These are phyloP conservation scores for Psilocybe tampanensis DNA, from an alignment of 768 basidiomycete species.

Conservation along the genomic window DNA sequence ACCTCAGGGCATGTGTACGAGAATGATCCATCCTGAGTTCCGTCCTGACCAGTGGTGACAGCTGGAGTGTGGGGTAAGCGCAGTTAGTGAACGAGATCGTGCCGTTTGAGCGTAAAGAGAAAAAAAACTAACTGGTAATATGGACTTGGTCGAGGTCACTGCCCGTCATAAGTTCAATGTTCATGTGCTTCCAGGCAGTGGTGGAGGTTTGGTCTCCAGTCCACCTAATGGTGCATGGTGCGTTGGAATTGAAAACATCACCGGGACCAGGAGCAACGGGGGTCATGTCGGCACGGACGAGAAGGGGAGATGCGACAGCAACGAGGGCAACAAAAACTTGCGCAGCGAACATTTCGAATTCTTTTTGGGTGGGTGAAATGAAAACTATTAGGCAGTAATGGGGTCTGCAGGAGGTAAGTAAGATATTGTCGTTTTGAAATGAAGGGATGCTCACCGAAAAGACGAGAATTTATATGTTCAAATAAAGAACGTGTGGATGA, in stretches of 20 bases:
- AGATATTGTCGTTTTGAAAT: not conserved
- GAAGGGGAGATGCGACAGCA: slow-evolving; percentile 34
- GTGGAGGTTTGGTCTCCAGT: slow-evolving; percentile 48
- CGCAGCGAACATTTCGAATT: slow-evolving; percentile 38
- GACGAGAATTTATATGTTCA: slow-evolving; percentile 1
- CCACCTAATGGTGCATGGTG: slow-evolving; percentile 62
- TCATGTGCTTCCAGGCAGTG: slow-evolving; percentile 69
- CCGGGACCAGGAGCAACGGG: slow-evolving; percentile 67
- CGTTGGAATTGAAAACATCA: slow-evolving; percentile 57
- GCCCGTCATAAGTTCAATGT: slow-evolving; percentile 82
- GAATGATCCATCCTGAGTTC: slow-evolving; percentile 54
- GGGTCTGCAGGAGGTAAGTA: not conserved
- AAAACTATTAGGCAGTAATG: slow-evolving; percentile 1
- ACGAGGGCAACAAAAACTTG: slow-evolving; percentile 40
- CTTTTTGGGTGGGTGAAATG: not conserved
- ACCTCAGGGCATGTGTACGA: slow-evolving; percentile 71
- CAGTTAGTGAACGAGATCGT: not conserved
- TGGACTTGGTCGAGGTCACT: slow-evolving; percentile 69
- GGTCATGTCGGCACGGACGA: slow-evolving; percentile 55
- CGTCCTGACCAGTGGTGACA: slow-evolving; percentile 62
- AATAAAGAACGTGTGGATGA: slow-evolving; percentile 12
- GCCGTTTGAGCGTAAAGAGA: not conserved
- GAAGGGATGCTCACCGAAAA: not conserved
- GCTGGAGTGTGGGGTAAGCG: slow-evolving; percentile 41
- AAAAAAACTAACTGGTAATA: slow-evolving; percentile 55